phyloP scores from a whole-genome alignment of 768 basidiomycete species.

The Leccinum broughii region DNA sequence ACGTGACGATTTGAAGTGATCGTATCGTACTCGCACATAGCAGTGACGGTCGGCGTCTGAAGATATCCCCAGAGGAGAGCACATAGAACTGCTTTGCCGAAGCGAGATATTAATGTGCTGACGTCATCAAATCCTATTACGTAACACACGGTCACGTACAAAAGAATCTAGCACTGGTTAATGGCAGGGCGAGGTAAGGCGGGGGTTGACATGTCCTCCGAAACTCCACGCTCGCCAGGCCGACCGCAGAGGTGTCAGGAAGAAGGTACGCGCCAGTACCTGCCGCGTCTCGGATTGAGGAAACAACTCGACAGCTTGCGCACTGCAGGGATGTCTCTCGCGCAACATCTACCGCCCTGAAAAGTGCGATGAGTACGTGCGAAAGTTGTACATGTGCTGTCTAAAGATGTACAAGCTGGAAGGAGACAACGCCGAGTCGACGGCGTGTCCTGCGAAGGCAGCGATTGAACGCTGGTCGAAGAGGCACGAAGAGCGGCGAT shows the following conservation, averaged over 20 bases:
- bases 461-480: slow-evolving; percentile 63
- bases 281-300: not conserved
- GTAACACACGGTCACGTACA: too few species aligned
- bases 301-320: slow-evolving; percentile 51
- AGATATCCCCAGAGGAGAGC: too few species aligned
- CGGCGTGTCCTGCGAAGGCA: slow-evolving; percentile 58
- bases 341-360: slow-evolving; percentile 66
- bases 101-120: slow-evolving; percentile 37
- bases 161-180: not conserved
- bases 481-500: slow-evolving; percentile 7
- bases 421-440: slow-evolving; percentile 45
- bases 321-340: slow-evolving; percentile 60
- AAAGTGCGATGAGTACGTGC: slow-evolving; percentile 53
- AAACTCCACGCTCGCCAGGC: not conserved
- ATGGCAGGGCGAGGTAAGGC: not conserved
- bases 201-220: not conserved
- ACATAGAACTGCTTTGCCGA: slow-evolving; percentile 50
- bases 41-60: too few species aligned
- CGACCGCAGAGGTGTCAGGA: slow-evolving; percentile 21
- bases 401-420: slow-evolving; percentile 51
- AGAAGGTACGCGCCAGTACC: not conserved
- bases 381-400: slow-evolving; percentile 64
- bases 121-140: too few species aligned
- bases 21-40: slow-evolving; percentile 20
- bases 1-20: slow-evolving; percentile 11